A percentile compares a stretch with the other conserved stretches of the same genome.
Conservation (phyloP, 345 rosid species). For the Rhizophora mangle region DNA sequence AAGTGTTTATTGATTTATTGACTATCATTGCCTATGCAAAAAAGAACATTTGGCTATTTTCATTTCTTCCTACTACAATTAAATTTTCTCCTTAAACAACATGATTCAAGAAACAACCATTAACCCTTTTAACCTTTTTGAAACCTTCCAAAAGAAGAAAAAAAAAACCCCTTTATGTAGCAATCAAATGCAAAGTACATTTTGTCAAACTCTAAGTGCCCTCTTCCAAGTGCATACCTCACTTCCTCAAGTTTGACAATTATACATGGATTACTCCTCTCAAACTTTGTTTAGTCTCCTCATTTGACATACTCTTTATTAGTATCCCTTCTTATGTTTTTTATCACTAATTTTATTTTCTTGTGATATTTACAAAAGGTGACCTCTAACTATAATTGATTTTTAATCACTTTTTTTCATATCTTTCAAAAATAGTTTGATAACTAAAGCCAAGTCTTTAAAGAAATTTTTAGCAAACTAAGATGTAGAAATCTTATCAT, state of each 20-base stretch:
- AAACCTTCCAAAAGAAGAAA: background rate
- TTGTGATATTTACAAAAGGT: background rate
- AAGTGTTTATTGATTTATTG: background rate
- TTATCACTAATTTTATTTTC: background rate
- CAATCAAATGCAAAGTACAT: background rate
- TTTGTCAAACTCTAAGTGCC: background rate
- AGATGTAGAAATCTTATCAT: no score
- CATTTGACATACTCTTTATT: background rate
- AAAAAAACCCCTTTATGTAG: background rate
- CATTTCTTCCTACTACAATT: background rate
- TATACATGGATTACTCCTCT: background rate
- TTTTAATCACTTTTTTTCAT: background rate
- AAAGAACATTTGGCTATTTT: background rate
- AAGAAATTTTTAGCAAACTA: no score
- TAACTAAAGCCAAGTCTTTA: no score
- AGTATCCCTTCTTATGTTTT: background rate
- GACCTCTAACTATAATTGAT: background rate
- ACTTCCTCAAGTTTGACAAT: background rate
- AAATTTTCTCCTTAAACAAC: background rate
- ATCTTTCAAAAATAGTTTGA: background rate
- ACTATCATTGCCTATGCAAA: background rate
- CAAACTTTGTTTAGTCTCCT: background rate
- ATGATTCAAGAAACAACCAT: background rate
- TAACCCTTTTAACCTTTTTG: background rate
- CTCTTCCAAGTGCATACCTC: background rate